Evolutionary conservation across 176 grass and related monocot genomes (phyloP).

Genomic region (Elaeis guineensis): DNA sequence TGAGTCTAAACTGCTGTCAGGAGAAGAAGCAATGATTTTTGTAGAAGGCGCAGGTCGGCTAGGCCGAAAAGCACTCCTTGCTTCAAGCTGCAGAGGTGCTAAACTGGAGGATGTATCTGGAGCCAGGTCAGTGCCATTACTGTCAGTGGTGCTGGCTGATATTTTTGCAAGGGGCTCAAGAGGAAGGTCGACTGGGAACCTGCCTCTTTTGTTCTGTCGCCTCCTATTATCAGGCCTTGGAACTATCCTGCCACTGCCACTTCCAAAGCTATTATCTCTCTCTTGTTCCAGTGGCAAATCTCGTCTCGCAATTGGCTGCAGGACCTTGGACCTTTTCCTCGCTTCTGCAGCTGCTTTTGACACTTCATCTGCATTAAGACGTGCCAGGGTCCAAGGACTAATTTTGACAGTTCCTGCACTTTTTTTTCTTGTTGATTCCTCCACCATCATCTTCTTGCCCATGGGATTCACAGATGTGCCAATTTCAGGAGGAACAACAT

Average conservation of each 20-base stretch:
- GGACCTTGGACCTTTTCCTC: constrained; percentile 79
- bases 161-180: constrained; percentile 71
- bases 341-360: constrained; percentile 81
- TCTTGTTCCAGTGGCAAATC: constrained; percentile 25
- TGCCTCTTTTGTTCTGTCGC: constrained; percentile 34
- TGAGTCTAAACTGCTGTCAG: constrained; percentile 86
- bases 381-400: constrained; percentile 90
- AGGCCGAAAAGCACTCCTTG: constrained; percentile 70
- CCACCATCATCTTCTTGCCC: constrained; percentile 51
- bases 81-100: constrained; percentile 86
- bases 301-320: constrained; percentile 58
- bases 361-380: constrained; percentile 93
- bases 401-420: constrained; percentile 62
- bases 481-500: constrained; percentile 83
- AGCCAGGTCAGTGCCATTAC: constrained; percentile 31
- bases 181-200: constrained; percentile 49
- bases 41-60: constrained; percentile 33
- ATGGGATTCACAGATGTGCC: constrained; percentile 49
- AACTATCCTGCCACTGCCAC: constrained; percentile 25
- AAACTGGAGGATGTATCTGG: constrained; percentile 50
- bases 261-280: constrained; percentile 21
- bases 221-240: constrained; percentile 30
- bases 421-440: constrained; percentile 66
- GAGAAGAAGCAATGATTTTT: constrained; percentile 49
- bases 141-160: constrained; percentile 49